phyloP scores from a whole-genome alignment of 306 rosid genomes.

The Quercus cerris region DNA sequence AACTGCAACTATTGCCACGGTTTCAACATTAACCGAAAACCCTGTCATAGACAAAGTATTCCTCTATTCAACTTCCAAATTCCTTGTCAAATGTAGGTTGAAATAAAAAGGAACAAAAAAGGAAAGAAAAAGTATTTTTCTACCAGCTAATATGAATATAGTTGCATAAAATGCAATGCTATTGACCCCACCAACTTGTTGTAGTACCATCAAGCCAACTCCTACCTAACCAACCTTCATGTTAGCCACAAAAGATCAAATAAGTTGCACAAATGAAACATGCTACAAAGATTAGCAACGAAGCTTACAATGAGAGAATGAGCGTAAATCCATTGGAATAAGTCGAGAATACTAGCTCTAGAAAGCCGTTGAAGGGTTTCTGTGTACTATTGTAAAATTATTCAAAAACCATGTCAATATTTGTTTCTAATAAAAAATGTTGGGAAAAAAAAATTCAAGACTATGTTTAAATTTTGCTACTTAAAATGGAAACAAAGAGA shows the following conservation, averaged over 20 bases:
- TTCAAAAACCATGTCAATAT: neutral
- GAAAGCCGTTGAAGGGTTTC: constrained; percentile 48
- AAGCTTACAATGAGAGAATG: neutral
- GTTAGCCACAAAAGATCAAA: constrained; percentile 1
- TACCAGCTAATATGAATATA: constrained; percentile 80
- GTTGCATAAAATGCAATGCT: constrained; percentile 75
- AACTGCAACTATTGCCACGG: constrained; percentile 64
- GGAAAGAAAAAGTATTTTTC: constrained; percentile 11
- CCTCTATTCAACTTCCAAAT: neutral
- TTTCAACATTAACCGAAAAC: constrained; percentile 67
- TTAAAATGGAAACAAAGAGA: neutral
- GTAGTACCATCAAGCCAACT: constrained; percentile 82
- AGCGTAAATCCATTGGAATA: constrained; percentile 28
- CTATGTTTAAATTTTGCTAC: too few species aligned
- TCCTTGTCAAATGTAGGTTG: neutral
- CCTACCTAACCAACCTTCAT: constrained; percentile 53
- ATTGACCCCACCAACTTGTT: constrained; percentile 87
- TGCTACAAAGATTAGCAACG: constrained; percentile 3
- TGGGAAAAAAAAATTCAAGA: neutral
- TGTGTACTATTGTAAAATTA: constrained; percentile 56
- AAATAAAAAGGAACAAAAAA: neutral
- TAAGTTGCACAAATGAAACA: neutral
- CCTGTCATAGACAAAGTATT: constrained; percentile 52
- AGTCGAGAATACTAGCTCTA: constrained; percentile 50
- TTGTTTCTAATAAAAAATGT: neutral